Evolutionary conservation across 2,329 filamentous ascomycete genomes (phyloP).

Genomic region (Thyridium curvatum): DNA sequence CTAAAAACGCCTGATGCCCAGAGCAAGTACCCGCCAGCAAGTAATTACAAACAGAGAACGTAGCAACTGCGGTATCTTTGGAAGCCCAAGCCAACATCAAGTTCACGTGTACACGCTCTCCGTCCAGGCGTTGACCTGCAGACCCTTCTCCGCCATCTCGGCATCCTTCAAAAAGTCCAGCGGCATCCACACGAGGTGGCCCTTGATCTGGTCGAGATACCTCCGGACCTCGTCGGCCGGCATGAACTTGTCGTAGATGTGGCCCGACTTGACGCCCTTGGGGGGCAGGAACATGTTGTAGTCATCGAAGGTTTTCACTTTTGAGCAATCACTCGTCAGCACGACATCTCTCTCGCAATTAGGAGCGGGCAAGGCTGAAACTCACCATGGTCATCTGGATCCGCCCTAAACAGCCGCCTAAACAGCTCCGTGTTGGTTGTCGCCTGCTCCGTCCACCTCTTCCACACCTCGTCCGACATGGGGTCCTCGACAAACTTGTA

Average conservation of each 20-base stretch:
- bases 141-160: conserved; percentile 81
- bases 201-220: conserved; percentile 74
- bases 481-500: conserved; percentile 67
- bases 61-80: too few relatives aligned
- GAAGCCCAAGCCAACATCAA: not conserved
- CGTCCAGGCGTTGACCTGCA: conserved; percentile 81
- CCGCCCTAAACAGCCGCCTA: conserved; percentile 75
- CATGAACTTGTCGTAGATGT: conserved; percentile 77
- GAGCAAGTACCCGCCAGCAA: too few relatives aligned
- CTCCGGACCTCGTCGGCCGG: conserved; percentile 65
- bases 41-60: too few relatives aligned
- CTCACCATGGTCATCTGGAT: conserved; percentile 79
- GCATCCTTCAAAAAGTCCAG: conserved; percentile 77
- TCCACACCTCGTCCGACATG: conserved; percentile 58
- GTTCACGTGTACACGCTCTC: conserved; percentile 75
- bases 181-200: conserved; percentile 95
- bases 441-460: conserved; percentile 63
- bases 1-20: too few relatives aligned
- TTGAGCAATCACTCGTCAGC: not conserved
- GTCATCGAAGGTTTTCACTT: conserved; percentile 84
- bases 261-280: conserved; percentile 70
- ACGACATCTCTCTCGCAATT: too few relatives aligned
- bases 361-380: conserved; percentile 1
- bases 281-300: conserved; percentile 75
- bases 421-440: conserved; percentile 69